Evolutionary conservation across 2,329 filamentous ascomycete species (phyloP), one percentile per base, ranked within the genome.

Genomic region (Talaromyces pinophilus): DNA sequence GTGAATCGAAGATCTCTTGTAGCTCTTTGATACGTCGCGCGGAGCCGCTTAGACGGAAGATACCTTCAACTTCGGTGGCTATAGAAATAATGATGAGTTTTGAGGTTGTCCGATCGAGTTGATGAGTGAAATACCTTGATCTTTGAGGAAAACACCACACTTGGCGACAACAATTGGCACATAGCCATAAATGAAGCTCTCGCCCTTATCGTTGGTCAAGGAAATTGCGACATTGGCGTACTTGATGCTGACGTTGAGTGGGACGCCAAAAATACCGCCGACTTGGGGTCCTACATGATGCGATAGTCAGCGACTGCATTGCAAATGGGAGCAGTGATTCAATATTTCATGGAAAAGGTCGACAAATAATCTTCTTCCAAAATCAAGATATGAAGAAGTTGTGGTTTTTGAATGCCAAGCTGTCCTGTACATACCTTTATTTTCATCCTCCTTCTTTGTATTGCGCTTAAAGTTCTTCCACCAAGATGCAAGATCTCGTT

Each of bases 191-290:
- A 98, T 97, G 78, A 97, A 98, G 80, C 92, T 97, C 78, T 95
- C 88, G 38, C 94, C 94, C 71, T 95, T 87, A 71, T 94, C 92
- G 76, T 98, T 93, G 71, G 95, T 91, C 33, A 99, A 86, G 25
- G 94, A 98, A 74, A 99, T 99, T 70, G 95, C 95, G 68, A 99
- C 95, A 76, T 98, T 99, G 67, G 95, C 95, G 78, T 99, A 98
- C 67, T 91, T 91, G 78, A 99, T 98, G 81, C 94, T 98, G 75
- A 93, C 89, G 73, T 93, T 92, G 67, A 99, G 85, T 46, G 95
- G 93, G 40, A 99, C 89, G 63, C 95, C 95, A 77, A 99, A 99
- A 69, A 99, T 98, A 71, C 93, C 93, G 67, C 88, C 87, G 4
- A 86, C 82, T 5, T 86, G 82, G 63, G 76, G 72, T 68, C 68